phyloP scores from a whole-genome alignment of 371 early-diverging fungal genomes.

The Thermomucor indicae-seudaticae region DNA sequence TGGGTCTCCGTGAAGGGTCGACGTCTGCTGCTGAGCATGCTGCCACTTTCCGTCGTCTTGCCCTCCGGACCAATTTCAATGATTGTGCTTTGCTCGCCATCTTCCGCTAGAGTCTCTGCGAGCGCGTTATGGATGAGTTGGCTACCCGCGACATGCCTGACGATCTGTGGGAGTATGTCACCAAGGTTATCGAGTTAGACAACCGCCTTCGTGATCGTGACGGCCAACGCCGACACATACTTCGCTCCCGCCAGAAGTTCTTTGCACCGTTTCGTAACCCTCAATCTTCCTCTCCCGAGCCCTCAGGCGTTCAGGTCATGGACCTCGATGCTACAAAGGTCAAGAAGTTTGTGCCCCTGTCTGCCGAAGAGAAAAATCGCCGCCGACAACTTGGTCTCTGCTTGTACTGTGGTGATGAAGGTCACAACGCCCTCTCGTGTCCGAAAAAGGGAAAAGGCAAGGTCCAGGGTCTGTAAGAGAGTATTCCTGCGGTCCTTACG shows the following conservation, averaged over 20 bases:
- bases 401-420: constrained; percentile 4
- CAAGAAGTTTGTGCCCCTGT: not conserved
- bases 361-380: not conserved
- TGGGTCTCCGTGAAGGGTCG: not conserved
- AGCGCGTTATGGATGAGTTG: constrained; percentile 3
- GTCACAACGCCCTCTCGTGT: constrained; percentile 1
- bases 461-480: constrained; percentile 2
- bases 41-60: constrained; percentile 4
- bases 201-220: constrained; percentile 5
- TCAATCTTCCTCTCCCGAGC: not conserved
- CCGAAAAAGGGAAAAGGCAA: constrained; percentile 2
- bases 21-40: not conserved
- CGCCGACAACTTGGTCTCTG: not conserved
- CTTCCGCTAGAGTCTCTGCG: constrained; percentile 1
- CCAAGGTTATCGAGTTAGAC: constrained; percentile 8
- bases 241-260: constrained; percentile 1
- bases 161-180: constrained; percentile 1
- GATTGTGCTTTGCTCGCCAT: constrained; percentile 2
- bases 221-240: not conserved
- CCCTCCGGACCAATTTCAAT: constrained; percentile 4
- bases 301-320: not conserved
- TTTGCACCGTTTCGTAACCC: not conserved
- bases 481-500: not conserved
- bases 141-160: constrained; percentile 8
- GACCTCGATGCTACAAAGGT: constrained; percentile 1